Evolutionary conservation across 208 protist species (phyloP).

Genomic region (Crithidia sp.): DNA sequence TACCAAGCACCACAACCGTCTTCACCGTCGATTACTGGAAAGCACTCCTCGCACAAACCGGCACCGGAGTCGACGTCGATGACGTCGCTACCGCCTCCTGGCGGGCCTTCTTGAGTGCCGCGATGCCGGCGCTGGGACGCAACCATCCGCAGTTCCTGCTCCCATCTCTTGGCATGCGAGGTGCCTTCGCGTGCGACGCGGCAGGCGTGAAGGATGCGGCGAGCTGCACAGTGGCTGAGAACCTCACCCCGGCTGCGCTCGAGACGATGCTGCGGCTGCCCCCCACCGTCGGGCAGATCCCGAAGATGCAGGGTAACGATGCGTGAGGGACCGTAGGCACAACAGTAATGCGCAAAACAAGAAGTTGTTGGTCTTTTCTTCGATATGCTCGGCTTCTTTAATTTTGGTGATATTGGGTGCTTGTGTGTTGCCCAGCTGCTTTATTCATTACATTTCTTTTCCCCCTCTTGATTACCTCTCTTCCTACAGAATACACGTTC

Average conservation of each 20-base stretch:
- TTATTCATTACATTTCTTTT: no score
- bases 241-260: not conserved
- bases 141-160: constrained; percentile 8
- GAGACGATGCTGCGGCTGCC: constrained; percentile 2
- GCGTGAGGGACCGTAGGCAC: no score
- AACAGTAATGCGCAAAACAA: no score
- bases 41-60: not conserved
- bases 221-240: not conserved
- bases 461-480: no score
- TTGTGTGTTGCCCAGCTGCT: no score
- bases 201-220: not conserved
- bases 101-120: not conserved
- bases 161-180: constrained; percentile 7
- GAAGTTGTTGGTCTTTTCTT: no score
- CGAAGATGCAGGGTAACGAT: not conserved
- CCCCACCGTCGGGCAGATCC: not conserved
- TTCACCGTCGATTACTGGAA: constrained; percentile 21
- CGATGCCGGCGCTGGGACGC: not conserved
- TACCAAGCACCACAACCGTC: constrained; percentile 20
- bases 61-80: constrained; percentile 8
- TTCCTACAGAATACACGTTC: no score
- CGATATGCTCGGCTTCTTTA: no score
- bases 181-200: constrained; percentile 19
- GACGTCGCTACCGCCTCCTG: not conserved
- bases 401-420: no score